These are phyloP conservation scores for Saprolegnia diclina DNA, from an alignment of 352 stramenopile genomes.

Conservation along the genomic window DNA sequence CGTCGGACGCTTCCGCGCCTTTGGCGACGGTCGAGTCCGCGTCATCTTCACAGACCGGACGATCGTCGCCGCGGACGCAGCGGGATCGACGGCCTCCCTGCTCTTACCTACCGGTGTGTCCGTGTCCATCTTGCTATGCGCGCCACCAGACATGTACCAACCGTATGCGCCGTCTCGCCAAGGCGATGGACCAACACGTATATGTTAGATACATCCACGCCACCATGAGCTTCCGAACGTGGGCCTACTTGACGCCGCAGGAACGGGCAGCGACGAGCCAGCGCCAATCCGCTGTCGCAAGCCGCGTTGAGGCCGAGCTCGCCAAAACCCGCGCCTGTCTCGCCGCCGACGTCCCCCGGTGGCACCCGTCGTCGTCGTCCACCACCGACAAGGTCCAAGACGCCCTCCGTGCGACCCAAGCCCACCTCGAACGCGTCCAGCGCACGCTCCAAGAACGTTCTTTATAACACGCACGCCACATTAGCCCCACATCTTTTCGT, in stretches of 20 bases:
- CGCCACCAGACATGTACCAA: conserved; percentile 37
- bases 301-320: background rate
- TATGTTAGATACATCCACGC: conserved; percentile 39
- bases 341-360: background rate
- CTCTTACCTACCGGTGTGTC: conserved; percentile 44
- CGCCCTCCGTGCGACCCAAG: background rate
- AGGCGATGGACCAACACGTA: no score
- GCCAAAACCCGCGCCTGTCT: background rate
- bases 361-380: background rate
- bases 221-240: conserved; percentile 56
- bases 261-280: conserved; percentile 35
- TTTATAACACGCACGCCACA: background rate
- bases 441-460: background rate
- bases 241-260: conserved; percentile 51
- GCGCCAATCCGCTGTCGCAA: background rate
- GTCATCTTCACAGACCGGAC: conserved; percentile 65
- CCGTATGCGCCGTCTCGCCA: conserved; percentile 7
- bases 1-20: conserved; percentile 58
- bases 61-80: conserved; percentile 50
- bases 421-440: background rate
- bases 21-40: conserved; percentile 52
- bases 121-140: conserved; percentile 36
- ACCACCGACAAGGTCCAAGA: background rate
- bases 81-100: conserved; percentile 40
- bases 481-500: conserved; percentile 82